Evolutionary conservation across 2,329 filamentous ascomycete species (phyloP).

Genomic region (Neodidymelliopsis sp.): DNA sequence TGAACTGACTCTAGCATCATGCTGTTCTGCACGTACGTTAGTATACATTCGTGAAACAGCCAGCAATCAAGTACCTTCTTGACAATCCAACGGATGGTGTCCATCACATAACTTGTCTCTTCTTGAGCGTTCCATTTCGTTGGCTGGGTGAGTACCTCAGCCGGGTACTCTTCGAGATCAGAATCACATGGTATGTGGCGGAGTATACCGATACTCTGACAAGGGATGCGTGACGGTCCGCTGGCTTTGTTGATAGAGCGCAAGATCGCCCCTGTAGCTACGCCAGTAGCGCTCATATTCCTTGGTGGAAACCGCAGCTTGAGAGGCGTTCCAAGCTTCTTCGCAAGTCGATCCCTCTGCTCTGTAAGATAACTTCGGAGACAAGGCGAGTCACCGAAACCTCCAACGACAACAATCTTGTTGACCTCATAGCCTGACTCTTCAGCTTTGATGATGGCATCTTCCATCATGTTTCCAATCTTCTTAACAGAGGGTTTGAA

Average conservation of each 20-base stretch:
- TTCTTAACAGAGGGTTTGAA: slow-evolving; percentile 12
- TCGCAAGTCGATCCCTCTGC: neutral
- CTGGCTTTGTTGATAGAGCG: slow-evolving; percentile 20
- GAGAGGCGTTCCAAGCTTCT: neutral
- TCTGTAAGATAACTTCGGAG: slow-evolving; percentile 11
- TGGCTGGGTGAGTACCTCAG: slow-evolving; percentile 7
- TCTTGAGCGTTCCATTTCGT: neutral
- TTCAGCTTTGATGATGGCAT: slow-evolving; percentile 11
- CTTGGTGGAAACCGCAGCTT: neutral
- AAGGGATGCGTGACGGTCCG: slow-evolving; percentile 17
- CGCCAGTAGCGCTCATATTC: slow-evolving; percentile 19
- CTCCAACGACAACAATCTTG: slow-evolving; percentile 22
- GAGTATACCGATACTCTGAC: slow-evolving; percentile 19
- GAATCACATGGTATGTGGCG: slow-evolving; percentile 12
- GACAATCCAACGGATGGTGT: slow-evolving; percentile 25
- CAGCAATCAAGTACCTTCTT: slow-evolving; percentile 15
- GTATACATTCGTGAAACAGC: neutral
- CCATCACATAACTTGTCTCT: neutral
- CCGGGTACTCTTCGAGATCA: neutral
- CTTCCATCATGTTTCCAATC: slow-evolving; percentile 13
- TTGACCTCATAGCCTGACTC: neutral
- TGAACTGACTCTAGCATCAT: slow-evolving; percentile 2
- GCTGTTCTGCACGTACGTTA: neutral
- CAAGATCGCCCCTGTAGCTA: slow-evolving; percentile 25
- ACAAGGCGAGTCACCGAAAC: slow-evolving; percentile 23